Percentiles rank a stretch among this genome's conserved stretches.
Evolutionary conservation across 169 alveolate species (phyloP).

Genomic region (Theileria luwenshuni): DNA sequence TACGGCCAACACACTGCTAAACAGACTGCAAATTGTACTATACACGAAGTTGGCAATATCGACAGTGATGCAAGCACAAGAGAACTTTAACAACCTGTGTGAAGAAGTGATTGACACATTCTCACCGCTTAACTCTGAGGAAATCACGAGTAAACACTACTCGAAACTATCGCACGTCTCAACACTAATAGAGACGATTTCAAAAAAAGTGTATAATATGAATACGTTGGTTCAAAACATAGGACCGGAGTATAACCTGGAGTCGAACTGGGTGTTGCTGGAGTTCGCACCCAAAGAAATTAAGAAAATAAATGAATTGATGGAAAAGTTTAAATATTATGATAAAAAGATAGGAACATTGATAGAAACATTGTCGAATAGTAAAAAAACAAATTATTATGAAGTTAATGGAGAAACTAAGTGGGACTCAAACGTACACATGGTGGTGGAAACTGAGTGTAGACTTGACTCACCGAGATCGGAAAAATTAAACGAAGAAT

Average conservation of each 20-base stretch:
- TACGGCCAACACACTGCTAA: slow-evolving; percentile 14
- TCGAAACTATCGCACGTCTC: background rate
- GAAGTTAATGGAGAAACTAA: background rate
- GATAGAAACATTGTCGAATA: background rate
- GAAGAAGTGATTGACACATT: slow-evolving; percentile 47
- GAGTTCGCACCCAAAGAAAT: slow-evolving; percentile 53
- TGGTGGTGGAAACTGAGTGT: background rate
- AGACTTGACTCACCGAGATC: background rate
- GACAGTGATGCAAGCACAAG: slow-evolving; percentile 30
- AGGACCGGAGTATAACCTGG: slow-evolving; percentile 3
- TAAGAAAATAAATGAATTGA: slow-evolving; percentile 2
- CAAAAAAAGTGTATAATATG: slow-evolving; percentile 5
- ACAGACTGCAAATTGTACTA: slow-evolving; percentile 25
- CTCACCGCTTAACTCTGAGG: background rate
- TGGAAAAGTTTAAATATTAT: slow-evolving; percentile 26
- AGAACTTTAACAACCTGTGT: slow-evolving; percentile 33
- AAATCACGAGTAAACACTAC: background rate
- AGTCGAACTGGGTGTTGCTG: slow-evolving; percentile 45
- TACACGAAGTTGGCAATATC: slow-evolving; percentile 46
- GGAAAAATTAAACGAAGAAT: background rate
- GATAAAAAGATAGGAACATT: slow-evolving; percentile 14
- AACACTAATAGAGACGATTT: background rate
- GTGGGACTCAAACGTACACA: background rate
- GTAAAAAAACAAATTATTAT: background rate
- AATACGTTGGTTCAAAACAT: slow-evolving; percentile 3